phyloP scores from a whole-genome alignment of 306 rosid genomes.

The Quercus berberidifolia region DNA sequence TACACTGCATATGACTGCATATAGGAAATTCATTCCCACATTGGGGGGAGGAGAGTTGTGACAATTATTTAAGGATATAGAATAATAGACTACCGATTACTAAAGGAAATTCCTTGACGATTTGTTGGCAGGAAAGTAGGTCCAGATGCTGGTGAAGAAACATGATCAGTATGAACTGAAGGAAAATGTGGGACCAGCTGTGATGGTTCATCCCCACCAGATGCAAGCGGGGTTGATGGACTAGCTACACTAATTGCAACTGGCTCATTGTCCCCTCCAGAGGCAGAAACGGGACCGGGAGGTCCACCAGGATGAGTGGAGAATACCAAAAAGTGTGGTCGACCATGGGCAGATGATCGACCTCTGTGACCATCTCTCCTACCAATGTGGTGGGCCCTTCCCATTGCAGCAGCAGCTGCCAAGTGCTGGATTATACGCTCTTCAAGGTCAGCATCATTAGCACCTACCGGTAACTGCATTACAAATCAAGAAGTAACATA shows the following conservation, averaged over 20 bases:
- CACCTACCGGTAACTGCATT: constrained; percentile 55
- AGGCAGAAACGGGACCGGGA: constrained; percentile 31
- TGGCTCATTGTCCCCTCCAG: constrained; percentile 44
- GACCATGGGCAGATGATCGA: constrained; percentile 55
- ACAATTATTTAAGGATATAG: background rate
- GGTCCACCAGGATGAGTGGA: constrained; percentile 52
- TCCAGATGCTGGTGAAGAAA: constrained; percentile 45
- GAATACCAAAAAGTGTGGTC: constrained; percentile 50
- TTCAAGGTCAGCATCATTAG: constrained; percentile 57
- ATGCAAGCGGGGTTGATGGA: constrained; percentile 48
- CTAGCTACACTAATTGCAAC: constrained; percentile 34
- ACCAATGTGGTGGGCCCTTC: constrained; percentile 62
- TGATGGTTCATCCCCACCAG: constrained; percentile 39
- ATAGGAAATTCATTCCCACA: background rate
- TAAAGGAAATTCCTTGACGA: constrained; percentile 37
- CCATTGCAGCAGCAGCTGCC: constrained; percentile 84
- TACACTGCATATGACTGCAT: background rate
- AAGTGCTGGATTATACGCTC: constrained; percentile 81
- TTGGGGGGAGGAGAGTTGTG: background rate
- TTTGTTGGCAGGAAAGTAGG: constrained; percentile 34
- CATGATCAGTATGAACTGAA: constrained; percentile 31
- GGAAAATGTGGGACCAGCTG: constrained; percentile 33
- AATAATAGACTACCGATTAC: constrained; percentile 41
- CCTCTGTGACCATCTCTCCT: constrained; percentile 56
- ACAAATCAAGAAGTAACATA: background rate